Evolutionary conservation across 1,139 yeast species (phyloP), one percentile per base, ranked within the genome.

Genomic region (Suzukiozyma palmioleophila): DNA sequence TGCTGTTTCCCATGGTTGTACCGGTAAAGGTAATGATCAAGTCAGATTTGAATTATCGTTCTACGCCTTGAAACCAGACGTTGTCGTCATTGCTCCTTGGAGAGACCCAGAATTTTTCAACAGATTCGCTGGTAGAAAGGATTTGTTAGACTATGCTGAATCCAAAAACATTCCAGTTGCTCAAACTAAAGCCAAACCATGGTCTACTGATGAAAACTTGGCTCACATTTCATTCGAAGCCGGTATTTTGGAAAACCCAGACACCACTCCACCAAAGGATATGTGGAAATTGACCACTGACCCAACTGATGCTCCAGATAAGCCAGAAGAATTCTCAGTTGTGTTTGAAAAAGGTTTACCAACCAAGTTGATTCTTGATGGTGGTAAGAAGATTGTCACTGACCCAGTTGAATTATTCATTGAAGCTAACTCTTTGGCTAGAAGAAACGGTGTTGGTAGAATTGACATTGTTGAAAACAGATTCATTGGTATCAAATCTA

Each of bases 361-460:
- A 43, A 77, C 74, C 47, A 89, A 88, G 72, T 75, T 92, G 57
- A 68, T 81, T 37, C 79, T 85, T 59, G 83, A 79, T 36, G 76
- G 74, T 43, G 82, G 83, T 53, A 70, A 71, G 53, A 66, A 63
- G 40, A 67, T 64, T 39, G 77, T 84, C 50, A 79, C 94, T 41
- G 94, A 85, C 46, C 92, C 97, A 38, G 92, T 90, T 47, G 97
- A 90, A 55, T 74, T 92, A 54, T 92, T 92, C 78, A 69, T 86
- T 53, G 86, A 89, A 52, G 97, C 96, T 48, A 90, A 94, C 66
- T 81, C 88, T 54, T 76, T 92, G 59, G 98, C 97, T 44, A 90
- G 98, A 79, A 88, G 97, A 76, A 89, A 92, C 64, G 98, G 98
- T 75, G 96, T 92, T 48, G 98, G 98, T 65, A 88, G 98, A 78